phyloP scores from a whole-genome alignment of 441 rosid species.

The Eruca vesicaria region DNA sequence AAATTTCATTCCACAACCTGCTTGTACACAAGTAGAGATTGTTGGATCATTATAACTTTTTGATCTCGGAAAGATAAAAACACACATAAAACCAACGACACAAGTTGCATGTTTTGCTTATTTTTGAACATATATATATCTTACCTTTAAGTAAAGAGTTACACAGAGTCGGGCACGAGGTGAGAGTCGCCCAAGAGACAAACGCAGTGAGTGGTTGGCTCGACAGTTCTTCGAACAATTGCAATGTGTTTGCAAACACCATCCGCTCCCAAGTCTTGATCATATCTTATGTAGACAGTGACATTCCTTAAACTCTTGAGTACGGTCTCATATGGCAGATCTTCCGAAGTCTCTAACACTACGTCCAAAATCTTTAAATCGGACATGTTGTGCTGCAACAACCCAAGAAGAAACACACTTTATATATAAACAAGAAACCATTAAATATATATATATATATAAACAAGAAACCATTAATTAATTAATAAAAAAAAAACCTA shows the following conservation, averaged over 20 bases:
- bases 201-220: not conserved
- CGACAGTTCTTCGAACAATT: not conserved
- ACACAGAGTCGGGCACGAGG: not conserved
- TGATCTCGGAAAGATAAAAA: too few species aligned
- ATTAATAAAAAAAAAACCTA: not conserved
- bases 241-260: not conserved
- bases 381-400: not conserved
- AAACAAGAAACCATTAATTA: too few species aligned
- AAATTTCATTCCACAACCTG: too few species aligned
- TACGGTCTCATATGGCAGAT: not conserved
- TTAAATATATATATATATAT: too few species aligned
- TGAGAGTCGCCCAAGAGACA: not conserved
- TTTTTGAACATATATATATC: not conserved
- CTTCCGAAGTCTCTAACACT: not conserved
- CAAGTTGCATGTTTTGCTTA: too few species aligned
- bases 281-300: not conserved
- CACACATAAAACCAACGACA: too few species aligned
- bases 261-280: not conserved
- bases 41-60: too few species aligned
- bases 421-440: not conserved
- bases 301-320: not conserved
- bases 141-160: not conserved
- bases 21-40: too few species aligned
- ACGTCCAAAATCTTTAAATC: not conserved
- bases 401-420: not conserved